Percentiles rank a stretch among this genome's conserved stretches.
phyloP scores from a whole-genome alignment of 805 yeast species.

The Jamesozyma piceae region DNA sequence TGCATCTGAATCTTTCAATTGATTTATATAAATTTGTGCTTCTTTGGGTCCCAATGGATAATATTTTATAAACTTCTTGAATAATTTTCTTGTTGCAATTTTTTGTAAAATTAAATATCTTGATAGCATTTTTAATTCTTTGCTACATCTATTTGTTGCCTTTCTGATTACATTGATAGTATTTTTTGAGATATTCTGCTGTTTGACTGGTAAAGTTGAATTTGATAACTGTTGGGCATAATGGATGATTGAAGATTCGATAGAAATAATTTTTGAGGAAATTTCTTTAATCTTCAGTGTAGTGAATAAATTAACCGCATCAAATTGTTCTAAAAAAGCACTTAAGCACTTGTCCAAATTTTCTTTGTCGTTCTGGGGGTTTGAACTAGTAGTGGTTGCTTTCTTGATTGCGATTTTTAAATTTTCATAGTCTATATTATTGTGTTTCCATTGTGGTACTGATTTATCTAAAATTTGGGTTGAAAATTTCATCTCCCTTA shows the following conservation, averaged over 20 bases:
- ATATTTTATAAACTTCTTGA: slow-evolving; percentile 39
- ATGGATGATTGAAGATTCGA: slow-evolving; percentile 20
- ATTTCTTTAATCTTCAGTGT: slow-evolving; percentile 26
- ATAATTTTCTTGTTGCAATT: slow-evolving; percentile 50
- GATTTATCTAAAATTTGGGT: slow-evolving; percentile 62
- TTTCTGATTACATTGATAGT: slow-evolving; percentile 11
- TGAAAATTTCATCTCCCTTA: slow-evolving; percentile 70
- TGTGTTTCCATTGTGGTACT: slow-evolving; percentile 79
- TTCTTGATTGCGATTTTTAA: slow-evolving; percentile 55
- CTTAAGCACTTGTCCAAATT: slow-evolving; percentile 1
- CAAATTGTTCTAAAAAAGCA: slow-evolving; percentile 20
- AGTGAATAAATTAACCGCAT: slow-evolving; percentile 20
- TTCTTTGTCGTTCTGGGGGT: not conserved
- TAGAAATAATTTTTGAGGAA: slow-evolving; percentile 20
- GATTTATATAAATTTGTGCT: slow-evolving; percentile 10
- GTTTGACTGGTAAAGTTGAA: not conserved
- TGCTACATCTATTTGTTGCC: slow-evolving; percentile 20
- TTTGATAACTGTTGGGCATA: slow-evolving; percentile 5
- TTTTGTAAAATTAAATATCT: slow-evolving; percentile 52
- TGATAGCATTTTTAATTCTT: slow-evolving; percentile 42
- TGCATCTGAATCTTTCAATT: slow-evolving; percentile 11
- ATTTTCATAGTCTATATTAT: slow-evolving; percentile 76
- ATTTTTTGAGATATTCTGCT: slow-evolving; percentile 2
- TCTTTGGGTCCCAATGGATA: slow-evolving; percentile 12
- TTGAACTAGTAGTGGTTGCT: slow-evolving; percentile 35